phyloP scores from a whole-genome alignment of 441 rosid genomes.

The Euphorbia neoarborescens region DNA sequence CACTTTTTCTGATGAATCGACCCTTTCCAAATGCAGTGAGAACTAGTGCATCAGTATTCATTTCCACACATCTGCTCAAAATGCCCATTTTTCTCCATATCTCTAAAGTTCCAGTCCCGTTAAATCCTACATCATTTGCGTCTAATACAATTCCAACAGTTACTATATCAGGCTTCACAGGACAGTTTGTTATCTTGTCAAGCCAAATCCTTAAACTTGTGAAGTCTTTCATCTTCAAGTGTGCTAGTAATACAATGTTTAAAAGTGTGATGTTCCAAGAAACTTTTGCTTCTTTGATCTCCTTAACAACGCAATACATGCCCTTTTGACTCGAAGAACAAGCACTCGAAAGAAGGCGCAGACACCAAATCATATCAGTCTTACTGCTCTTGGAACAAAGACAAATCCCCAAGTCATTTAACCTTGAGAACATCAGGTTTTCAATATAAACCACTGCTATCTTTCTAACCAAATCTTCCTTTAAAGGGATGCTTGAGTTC shows the following conservation, averaged over 20 bases:
- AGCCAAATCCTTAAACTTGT: conserved; percentile 31
- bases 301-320: conserved; percentile 36
- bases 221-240: conserved; percentile 51
- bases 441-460: conserved; percentile 48
- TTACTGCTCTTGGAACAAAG: conserved; percentile 38
- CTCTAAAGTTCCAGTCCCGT: conserved; percentile 34
- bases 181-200: conserved; percentile 21
- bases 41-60: conserved; percentile 58
- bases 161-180: conserved; percentile 53
- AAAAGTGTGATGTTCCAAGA: conserved; percentile 41
- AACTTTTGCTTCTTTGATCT: conserved; percentile 48
- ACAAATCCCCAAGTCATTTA: conserved; percentile 47
- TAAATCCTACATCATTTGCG: conserved; percentile 35
- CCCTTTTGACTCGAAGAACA: conserved; percentile 54
- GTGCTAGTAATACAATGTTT: conserved; percentile 47
- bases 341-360: conserved; percentile 55
- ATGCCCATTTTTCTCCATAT: conserved; percentile 50
- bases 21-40: conserved; percentile 59
- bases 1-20: conserved; percentile 40
- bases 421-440: conserved; percentile 60
- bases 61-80: conserved; percentile 41
- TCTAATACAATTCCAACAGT: conserved; percentile 57
- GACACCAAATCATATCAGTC: conserved; percentile 51
- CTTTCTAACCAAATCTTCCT: conserved; percentile 50
- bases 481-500: conserved; percentile 29